Conservation (phyloP, 2,329 filamentous ascomycete genomes). For the Trichoderma koningiopsis region DNA sequence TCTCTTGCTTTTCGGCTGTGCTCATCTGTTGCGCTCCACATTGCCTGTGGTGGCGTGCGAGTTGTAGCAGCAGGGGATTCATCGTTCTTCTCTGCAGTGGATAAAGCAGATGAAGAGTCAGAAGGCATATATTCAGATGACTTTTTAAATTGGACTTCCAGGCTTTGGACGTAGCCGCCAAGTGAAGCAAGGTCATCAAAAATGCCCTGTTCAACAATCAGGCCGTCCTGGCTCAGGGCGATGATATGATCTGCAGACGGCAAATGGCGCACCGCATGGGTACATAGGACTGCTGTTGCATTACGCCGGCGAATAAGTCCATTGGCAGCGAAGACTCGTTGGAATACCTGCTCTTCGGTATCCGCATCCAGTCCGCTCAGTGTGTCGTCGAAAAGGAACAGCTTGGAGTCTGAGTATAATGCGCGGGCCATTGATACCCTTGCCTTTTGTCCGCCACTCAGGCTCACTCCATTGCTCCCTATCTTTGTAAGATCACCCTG, state of each 20-base stretch:
- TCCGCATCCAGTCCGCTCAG: slow-evolving; percentile 48
- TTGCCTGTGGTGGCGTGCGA: not conserved
- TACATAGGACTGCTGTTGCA: slow-evolving; percentile 47
- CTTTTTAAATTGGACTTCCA: slow-evolving; percentile 37
- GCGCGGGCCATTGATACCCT: slow-evolving; percentile 93
- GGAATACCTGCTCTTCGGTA: slow-evolving; percentile 50
- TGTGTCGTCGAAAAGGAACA: slow-evolving; percentile 60
- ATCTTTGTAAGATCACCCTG: slow-evolving; percentile 43
- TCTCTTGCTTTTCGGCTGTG: slow-evolving; percentile 38
- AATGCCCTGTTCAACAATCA: slow-evolving; percentile 45
- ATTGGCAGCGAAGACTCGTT: slow-evolving; percentile 42
- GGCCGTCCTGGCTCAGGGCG: slow-evolving; percentile 46
- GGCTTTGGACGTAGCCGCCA: slow-evolving; percentile 43
- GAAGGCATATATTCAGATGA: not conserved
- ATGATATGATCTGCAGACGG: slow-evolving; percentile 50
- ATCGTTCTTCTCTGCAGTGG: not conserved
- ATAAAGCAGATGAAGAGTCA: not conserved
- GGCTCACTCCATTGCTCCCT: slow-evolving; percentile 45
- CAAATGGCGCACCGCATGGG: slow-evolving; percentile 38
- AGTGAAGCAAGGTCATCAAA: slow-evolving; percentile 36
- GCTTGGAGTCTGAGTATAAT: slow-evolving; percentile 88
- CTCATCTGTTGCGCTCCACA: slow-evolving; percentile 21
- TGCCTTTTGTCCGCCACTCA: slow-evolving; percentile 54
- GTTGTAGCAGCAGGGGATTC: not conserved
- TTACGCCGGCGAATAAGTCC: slow-evolving; percentile 45